Percentiles rank a stretch among this genome's conserved stretches.
Evolutionary conservation across 2,329 filamentous ascomycete species (phyloP).

Genomic region (Ophiocordyceps camponoti-rufipedis): DNA sequence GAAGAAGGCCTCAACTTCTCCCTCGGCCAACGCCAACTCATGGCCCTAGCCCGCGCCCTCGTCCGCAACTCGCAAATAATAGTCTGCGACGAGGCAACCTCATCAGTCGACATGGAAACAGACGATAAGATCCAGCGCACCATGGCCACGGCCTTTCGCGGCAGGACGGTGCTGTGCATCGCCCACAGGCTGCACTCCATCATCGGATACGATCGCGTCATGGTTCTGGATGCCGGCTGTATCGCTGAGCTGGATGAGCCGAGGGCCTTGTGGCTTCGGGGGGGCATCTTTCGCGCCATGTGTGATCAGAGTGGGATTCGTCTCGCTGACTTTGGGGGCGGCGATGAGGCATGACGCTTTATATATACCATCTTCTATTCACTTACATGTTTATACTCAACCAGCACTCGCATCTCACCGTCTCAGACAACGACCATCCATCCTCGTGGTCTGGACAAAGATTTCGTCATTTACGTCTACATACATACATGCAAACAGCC

Average conservation of each 20-base stretch:
- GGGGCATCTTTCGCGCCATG: conserved; percentile 66
- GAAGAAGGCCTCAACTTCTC: conserved; percentile 95
- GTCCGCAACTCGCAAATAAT: conserved; percentile 83
- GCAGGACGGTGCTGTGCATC: conserved; percentile 80
- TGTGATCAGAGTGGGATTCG: conserved; percentile 72
- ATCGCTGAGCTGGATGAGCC: conserved; percentile 82
- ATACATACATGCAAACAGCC: too few species aligned
- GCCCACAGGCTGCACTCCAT: conserved; percentile 86
- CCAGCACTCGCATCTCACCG: too few species aligned
- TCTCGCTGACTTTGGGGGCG: conserved; percentile 24
- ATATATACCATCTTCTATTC: too few species aligned
- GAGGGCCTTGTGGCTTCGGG: conserved; percentile 46
- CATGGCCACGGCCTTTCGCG: conserved; percentile 68
- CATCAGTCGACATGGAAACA: conserved; percentile 85
- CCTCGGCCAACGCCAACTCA: conserved; percentile 82
- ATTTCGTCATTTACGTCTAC: too few species aligned
- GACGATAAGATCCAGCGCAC: conserved; percentile 89
- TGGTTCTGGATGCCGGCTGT: conserved; percentile 79
- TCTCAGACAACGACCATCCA: too few species aligned
- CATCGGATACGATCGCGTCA: conserved; percentile 84
- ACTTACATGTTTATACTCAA: too few species aligned
- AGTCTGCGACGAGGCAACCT: conserved; percentile 91
- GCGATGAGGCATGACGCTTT: too few species aligned
- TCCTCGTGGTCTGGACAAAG: too few species aligned
- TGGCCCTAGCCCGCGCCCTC: conserved; percentile 81